These are phyloP conservation scores for Aspergillus uvarum DNA, from an alignment of 2,329 filamentous ascomycete genomes.

Conservation along the genomic window DNA sequence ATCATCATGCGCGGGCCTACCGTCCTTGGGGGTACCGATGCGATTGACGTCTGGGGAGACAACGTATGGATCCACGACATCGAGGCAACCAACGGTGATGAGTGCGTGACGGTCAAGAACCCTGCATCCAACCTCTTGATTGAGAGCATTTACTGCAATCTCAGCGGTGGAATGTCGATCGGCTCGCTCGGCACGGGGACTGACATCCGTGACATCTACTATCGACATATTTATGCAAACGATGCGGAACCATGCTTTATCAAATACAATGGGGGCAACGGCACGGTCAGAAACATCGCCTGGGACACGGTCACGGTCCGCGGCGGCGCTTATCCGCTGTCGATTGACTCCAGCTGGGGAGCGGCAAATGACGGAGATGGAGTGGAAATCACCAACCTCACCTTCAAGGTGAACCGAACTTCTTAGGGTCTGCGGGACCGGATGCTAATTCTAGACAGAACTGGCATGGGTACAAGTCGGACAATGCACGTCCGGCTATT, in stretches of 20 bases:
- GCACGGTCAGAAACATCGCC: not conserved
- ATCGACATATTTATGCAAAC: not conserved
- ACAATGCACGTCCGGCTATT: not conserved
- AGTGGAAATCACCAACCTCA: not conserved
- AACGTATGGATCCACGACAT: constrained; percentile 24
- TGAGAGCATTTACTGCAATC: not conserved
- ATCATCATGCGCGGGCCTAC: constrained; percentile 54
- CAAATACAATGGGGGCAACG: not conserved
- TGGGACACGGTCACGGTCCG: not conserved
- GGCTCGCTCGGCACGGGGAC: not conserved
- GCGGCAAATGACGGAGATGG: not conserved
- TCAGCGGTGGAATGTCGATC: not conserved
- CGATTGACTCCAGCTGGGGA: not conserved
- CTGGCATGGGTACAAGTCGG: not conserved
- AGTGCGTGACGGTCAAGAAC: constrained; percentile 14
- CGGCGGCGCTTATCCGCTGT: not conserved
- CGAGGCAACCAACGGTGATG: constrained; percentile 22
- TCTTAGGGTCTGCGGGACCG: too few species aligned
- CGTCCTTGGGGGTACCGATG: constrained; percentile 46
- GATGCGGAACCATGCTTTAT: not conserved
- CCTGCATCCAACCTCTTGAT: not conserved
- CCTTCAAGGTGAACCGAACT: not conserved
- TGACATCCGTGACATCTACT: not conserved
- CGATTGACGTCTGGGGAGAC: constrained; percentile 25
- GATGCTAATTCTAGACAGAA: not conserved